phyloP scores from a whole-genome alignment of 371 early-diverging fungal genomes.

The Entomophthora muscae region DNA sequence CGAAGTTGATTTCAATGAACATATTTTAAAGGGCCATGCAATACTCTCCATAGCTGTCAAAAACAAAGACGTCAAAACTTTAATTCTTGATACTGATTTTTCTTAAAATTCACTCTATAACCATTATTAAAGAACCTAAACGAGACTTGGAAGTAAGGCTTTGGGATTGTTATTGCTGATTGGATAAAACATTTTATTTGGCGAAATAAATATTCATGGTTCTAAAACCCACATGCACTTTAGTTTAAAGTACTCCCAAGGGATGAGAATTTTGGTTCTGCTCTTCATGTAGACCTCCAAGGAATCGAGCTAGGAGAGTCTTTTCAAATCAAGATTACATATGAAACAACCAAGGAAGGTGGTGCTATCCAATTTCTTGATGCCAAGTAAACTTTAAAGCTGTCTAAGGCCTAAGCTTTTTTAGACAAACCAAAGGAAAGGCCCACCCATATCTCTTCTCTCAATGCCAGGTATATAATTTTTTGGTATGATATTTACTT shows the following conservation, averaged over 20 bases:
- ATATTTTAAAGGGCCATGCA: constrained; percentile 48
- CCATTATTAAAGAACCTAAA: constrained; percentile 11
- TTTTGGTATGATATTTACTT: neutral
- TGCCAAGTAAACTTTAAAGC: constrained; percentile 61
- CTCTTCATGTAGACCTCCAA: constrained; percentile 43
- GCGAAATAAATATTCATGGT: neutral
- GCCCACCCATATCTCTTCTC: constrained; percentile 86
- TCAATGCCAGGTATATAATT: constrained; percentile 66
- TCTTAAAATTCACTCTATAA: constrained; percentile 32
- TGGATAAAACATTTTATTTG: no score
- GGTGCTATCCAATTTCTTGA: constrained; percentile 82
- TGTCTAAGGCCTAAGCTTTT: constrained; percentile 6
- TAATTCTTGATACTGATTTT: constrained; percentile 68
- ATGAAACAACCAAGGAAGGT: constrained; percentile 62
- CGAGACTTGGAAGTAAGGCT: constrained; percentile 22
- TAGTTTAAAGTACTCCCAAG: constrained; percentile 35
- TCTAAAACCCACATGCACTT: neutral
- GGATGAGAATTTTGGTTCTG: constrained; percentile 50
- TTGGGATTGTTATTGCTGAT: no score
- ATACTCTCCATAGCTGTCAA: constrained; percentile 31
- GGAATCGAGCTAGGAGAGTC: constrained; percentile 21
- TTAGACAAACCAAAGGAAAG: constrained; percentile 84
- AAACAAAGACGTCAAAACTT: constrained; percentile 26
- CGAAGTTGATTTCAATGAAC: constrained; percentile 49
- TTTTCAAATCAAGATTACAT: constrained; percentile 43